phyloP scores from a whole-genome alignment of 805 yeast genomes.

The Ogataea chonburiensis region DNA sequence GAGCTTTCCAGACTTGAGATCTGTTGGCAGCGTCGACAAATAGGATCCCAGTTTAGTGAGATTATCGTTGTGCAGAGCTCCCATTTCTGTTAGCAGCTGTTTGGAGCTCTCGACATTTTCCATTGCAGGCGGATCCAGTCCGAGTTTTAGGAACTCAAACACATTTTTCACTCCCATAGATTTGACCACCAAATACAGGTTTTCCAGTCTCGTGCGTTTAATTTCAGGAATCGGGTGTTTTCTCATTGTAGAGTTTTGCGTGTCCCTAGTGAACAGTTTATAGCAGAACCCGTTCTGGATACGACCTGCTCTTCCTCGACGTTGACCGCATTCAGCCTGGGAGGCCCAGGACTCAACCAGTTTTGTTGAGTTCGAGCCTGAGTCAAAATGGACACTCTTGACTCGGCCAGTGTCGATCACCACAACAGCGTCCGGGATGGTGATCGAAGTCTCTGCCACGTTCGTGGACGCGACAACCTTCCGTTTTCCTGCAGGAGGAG shows the following conservation, averaged over 20 bases:
- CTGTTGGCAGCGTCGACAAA: slow-evolving; percentile 81
- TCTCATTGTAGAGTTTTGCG: slow-evolving; percentile 56
- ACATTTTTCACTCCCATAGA: slow-evolving; percentile 84
- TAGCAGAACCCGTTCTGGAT: slow-evolving; percentile 79
- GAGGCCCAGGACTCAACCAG: slow-evolving; percentile 85
- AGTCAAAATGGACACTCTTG: slow-evolving; percentile 71
- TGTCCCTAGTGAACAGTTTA: slow-evolving; percentile 67
- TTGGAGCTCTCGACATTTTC: slow-evolving; percentile 51
- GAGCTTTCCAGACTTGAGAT: slow-evolving; percentile 80
- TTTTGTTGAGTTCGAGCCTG: slow-evolving; percentile 63
- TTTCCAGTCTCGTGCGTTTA: slow-evolving; percentile 77
- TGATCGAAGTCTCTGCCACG: slow-evolving; percentile 95
- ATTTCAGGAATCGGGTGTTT: slow-evolving; percentile 87
- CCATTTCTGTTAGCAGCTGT: slow-evolving; percentile 59
- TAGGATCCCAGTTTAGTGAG: slow-evolving; percentile 79
- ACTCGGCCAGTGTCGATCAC: slow-evolving; percentile 88
- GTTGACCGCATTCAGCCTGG: slow-evolving; percentile 81
- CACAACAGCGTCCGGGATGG: slow-evolving; percentile 92
- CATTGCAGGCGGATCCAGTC: slow-evolving; percentile 77
- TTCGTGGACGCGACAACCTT: slow-evolving; percentile 89
- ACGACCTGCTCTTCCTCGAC: slow-evolving; percentile 99
- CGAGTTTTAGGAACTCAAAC: slow-evolving; percentile 62
- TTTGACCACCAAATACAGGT: slow-evolving; percentile 77
- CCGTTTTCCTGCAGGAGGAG: slow-evolving; percentile 52
- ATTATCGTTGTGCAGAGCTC: slow-evolving; percentile 55